A percentile compares a stretch with the other conserved stretches of the same genome.
phyloP scores from a whole-genome alignment of 2,329 filamentous ascomycete species.

The Thermothelomyces thermophilus region DNA sequence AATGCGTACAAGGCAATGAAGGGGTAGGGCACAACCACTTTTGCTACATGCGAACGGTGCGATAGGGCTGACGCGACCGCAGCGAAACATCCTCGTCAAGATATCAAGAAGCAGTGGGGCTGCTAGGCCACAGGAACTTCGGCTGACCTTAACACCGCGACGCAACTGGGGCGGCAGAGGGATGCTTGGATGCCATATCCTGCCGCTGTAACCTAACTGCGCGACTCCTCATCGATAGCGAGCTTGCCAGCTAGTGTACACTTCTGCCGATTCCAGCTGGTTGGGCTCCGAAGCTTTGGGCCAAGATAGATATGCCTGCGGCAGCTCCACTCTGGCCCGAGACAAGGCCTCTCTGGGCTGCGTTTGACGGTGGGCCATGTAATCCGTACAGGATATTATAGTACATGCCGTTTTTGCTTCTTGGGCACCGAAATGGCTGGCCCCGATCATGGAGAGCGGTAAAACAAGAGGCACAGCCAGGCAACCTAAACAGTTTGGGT shows the following conservation, averaged over 20 bases:
- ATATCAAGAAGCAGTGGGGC: constrained; percentile 45
- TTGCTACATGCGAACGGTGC: neutral
- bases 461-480: neutral
- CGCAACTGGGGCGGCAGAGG: constrained; percentile 87
- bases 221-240: neutral
- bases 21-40: constrained; percentile 52
- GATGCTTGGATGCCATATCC: constrained; percentile 80
- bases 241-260: too few species aligned
- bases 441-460: neutral
- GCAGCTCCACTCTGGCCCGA: constrained; percentile 6
- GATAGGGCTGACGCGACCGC: constrained; percentile 24
- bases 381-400: too few species aligned
- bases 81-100: constrained; percentile 67
- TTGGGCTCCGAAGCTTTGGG: constrained; percentile 14
- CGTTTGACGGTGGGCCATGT: too few species aligned
- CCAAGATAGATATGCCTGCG: neutral
- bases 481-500: too few species aligned
- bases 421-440: constrained; percentile 6
- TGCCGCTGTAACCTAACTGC: constrained; percentile 63
- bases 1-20: constrained; percentile 84
- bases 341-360: constrained; percentile 1
- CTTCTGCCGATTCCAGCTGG: too few species aligned
- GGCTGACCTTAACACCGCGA: constrained; percentile 67
- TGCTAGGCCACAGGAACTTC: constrained; percentile 48
- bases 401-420: too few species aligned